These are phyloP conservation scores for Calonectria henricotiae DNA, from an alignment of 2,329 filamentous ascomycete genomes.

Conservation along the genomic window DNA sequence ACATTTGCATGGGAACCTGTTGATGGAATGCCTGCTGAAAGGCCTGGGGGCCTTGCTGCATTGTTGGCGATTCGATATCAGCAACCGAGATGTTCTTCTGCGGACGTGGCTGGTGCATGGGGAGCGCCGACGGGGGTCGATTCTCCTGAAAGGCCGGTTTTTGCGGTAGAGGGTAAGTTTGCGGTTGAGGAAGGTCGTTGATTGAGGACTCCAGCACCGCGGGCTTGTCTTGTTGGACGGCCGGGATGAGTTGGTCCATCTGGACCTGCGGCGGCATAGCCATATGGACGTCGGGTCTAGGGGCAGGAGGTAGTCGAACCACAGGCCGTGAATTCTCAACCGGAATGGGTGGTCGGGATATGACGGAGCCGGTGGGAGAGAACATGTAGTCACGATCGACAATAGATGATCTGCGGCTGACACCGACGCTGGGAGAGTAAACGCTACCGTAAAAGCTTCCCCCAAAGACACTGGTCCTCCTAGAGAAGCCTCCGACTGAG, in stretches of 20 bases:
- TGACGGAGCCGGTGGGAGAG: slow-evolving; percentile 85
- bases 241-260: slow-evolving; percentile 36
- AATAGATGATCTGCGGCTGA: slow-evolving; percentile 90
- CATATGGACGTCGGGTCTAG: slow-evolving; percentile 54
- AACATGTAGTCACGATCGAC: slow-evolving; percentile 80
- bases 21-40: slow-evolving; percentile 96
- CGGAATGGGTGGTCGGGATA: slow-evolving; percentile 77
- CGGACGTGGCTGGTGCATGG: slow-evolving; percentile 95
- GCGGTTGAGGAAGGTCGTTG: slow-evolving; percentile 71
- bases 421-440: slow-evolving; percentile 89
- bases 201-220: slow-evolving; percentile 58
- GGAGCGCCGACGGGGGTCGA: slow-evolving; percentile 65
- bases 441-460: slow-evolving; percentile 81
- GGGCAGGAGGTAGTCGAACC: slow-evolving; percentile 84
- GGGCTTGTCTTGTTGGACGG: slow-evolving; percentile 41
- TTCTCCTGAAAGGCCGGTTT: slow-evolving; percentile 74
- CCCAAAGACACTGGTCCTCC: slow-evolving; percentile 87
- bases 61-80: slow-evolving; percentile 89
- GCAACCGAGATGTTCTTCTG: slow-evolving; percentile 95
- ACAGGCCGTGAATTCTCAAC: slow-evolving; percentile 79
- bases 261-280: slow-evolving; percentile 6
- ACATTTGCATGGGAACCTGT: slow-evolving; percentile 86
- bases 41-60: slow-evolving; percentile 74
- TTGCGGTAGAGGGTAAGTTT: slow-evolving; percentile 73
- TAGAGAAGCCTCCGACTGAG: slow-evolving; percentile 78